A percentile compares a stretch with the other conserved stretches of the same genome.
These are phyloP conservation scores for Trypanosoma boissoni DNA, from an alignment of 208 protist species.

Conservation along the genomic window DNA sequence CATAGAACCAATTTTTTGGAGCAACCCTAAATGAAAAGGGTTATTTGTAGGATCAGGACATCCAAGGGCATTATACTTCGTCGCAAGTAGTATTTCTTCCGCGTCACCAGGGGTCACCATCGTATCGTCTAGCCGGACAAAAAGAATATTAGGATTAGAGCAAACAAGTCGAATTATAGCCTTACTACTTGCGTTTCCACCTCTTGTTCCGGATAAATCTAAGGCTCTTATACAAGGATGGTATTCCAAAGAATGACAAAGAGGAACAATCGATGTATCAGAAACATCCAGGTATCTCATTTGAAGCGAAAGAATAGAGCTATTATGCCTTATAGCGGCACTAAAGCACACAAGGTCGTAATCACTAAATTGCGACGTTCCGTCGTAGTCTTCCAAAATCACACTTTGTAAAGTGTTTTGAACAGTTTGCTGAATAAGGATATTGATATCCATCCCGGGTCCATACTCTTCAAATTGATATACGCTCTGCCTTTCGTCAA, in stretches of 20 bases:
- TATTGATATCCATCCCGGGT: slow-evolving; percentile 75
- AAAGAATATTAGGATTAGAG: slow-evolving; percentile 74
- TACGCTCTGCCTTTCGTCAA: slow-evolving; percentile 22
- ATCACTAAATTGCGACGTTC: slow-evolving; percentile 55
- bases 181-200: slow-evolving; percentile 49
- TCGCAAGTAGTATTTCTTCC: slow-evolving; percentile 57
- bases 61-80: slow-evolving; percentile 58
- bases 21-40: slow-evolving; percentile 71
- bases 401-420: slow-evolving; percentile 77
- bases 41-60: slow-evolving; percentile 76
- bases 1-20: slow-evolving; percentile 68
- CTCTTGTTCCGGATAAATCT: slow-evolving; percentile 70
- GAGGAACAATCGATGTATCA: slow-evolving; percentile 68
- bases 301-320: slow-evolving; percentile 76
- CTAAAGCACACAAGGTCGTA: slow-evolving; percentile 73
- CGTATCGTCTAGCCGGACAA: slow-evolving; percentile 64
- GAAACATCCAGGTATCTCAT: slow-evolving; percentile 77
- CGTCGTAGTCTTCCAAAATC: slow-evolving; percentile 64
- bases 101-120: slow-evolving; percentile 45
- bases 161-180: slow-evolving; percentile 69
- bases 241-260: slow-evolving; percentile 55
- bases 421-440: slow-evolving; percentile 75
- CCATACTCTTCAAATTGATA: slow-evolving; percentile 54
- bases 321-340: slow-evolving; percentile 75
- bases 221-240: slow-evolving; percentile 62